Conservation (phyloP, 1,284 basidiomycete species). For the Phellinidium pouzarii region DNA sequence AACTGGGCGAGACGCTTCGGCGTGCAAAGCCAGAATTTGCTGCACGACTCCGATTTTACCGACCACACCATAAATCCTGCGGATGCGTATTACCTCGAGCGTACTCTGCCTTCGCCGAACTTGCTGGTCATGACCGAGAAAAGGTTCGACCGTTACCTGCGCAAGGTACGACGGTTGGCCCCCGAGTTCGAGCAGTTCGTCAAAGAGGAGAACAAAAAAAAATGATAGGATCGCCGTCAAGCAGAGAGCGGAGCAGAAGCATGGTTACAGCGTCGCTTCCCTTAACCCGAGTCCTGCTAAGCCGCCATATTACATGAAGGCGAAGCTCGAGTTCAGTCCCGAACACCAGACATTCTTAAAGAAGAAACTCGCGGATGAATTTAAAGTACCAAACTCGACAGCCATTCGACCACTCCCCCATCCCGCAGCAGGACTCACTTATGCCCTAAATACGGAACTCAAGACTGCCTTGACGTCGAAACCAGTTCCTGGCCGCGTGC, state of each 20-base stretch:
- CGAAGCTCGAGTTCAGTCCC: slow-evolving; percentile 20
- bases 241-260: too few species aligned
- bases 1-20: slow-evolving; percentile 35
- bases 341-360: slow-evolving; percentile 25
- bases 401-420: slow-evolving; percentile 62
- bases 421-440: slow-evolving; percentile 52
- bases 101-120: slow-evolving; percentile 24
- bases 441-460: slow-evolving; percentile 44
- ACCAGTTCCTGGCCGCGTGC: slow-evolving; percentile 51
- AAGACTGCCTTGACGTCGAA: slow-evolving; percentile 46
- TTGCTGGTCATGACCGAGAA: slow-evolving; percentile 31
- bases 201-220: slow-evolving; percentile 23
- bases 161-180: slow-evolving; percentile 46
- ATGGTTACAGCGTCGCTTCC: background rate
- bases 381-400: slow-evolving; percentile 27
- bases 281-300: background rate
- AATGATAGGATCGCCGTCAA: too few species aligned
- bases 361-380: slow-evolving; percentile 20
- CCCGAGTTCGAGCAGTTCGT: slow-evolving; percentile 48
- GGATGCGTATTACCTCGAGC: slow-evolving; percentile 20
- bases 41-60: slow-evolving; percentile 47
- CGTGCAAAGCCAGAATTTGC: slow-evolving; percentile 26
- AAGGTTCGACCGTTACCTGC: slow-evolving; percentile 54
- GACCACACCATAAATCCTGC: slow-evolving; percentile 33
- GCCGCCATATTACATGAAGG: slow-evolving; percentile 23